Evolutionary conservation across 257 asterid genomes (phyloP), one percentile per base, ranked within the genome.

Genomic region (Solanum paucissectum): DNA sequence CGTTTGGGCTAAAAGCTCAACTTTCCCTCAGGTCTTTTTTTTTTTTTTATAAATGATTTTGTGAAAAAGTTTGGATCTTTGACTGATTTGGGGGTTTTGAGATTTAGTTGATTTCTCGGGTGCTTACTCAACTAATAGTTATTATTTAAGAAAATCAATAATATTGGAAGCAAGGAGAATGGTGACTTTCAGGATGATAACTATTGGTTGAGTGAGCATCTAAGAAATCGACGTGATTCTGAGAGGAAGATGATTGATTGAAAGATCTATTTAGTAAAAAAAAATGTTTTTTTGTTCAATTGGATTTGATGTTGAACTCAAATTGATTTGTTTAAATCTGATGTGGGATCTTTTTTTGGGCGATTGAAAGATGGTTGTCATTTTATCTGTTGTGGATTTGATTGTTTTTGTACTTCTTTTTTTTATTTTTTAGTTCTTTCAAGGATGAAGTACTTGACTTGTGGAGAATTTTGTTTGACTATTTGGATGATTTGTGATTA

Each of bases 1-100:
- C 88, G 94, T 96, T 58, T 96, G 98, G 98, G 98, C 98, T 7
- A 98, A 93, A 90, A 94, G 96, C 90, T 1, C 90, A 87, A 86
- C 83, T 89, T 96, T 96, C 89, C 98, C 98, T 79, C 93, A 92
- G 98, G 98, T 96, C 72, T 72, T 66, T 14, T 6, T 5, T 21
- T 7, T 9, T 40, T 9, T 12, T 44, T 38, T 38, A 8, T 12
- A 44, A 46, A 42, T 42, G 5, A 1, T 38, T 38, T 38, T 38
- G 2, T 29, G 40, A 37, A 69, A 68, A n/a, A 14, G 0, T 4
- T 72, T 68, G 32, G 49, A 36, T 36, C 52, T 21, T 68, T 75
- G 18, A 76, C 12, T 40, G 8, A 25, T 23, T 76, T 76, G 58
- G 58, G 49, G 58, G 5, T 84, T 60, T 0, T 71, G 87, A 16